These are phyloP conservation scores for Viridothelium virens DNA, from an alignment of 495 filamentous ascomycete genomes.

Conservation along the genomic window DNA sequence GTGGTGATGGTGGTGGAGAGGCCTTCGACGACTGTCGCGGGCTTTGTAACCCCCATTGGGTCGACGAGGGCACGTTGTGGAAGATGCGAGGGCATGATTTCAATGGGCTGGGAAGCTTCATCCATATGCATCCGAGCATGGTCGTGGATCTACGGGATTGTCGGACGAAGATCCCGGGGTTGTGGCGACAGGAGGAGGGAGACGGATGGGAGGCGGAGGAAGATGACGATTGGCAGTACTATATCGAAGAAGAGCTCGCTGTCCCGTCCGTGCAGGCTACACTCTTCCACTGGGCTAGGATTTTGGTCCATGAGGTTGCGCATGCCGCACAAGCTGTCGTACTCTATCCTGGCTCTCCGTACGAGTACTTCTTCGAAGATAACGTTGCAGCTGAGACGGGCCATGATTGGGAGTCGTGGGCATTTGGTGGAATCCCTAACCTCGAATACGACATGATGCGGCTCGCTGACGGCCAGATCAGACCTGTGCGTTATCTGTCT, in stretches of 20 bases:
- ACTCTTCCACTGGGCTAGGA: background rate
- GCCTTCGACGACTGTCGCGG: too few species aligned
- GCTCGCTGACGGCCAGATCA: background rate
- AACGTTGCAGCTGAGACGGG: background rate
- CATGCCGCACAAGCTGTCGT: background rate
- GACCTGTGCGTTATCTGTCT: background rate
- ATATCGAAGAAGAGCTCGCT: background rate
- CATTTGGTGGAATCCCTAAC: background rate
- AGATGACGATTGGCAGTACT: background rate
- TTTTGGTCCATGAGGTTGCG: background rate
- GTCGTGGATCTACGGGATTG: background rate
- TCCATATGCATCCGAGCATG: background rate
- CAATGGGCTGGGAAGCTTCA: background rate
- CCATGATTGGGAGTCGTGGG: conserved; percentile 5
- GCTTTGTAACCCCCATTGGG: background rate
- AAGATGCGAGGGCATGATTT: background rate
- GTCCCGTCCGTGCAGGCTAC: background rate
- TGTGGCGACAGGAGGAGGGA: too few species aligned
- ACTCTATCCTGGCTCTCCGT: background rate
- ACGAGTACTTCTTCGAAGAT: background rate
- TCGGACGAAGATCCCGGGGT: background rate
- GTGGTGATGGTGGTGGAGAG: too few species aligned
- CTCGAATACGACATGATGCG: background rate
- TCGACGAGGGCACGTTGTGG: background rate
- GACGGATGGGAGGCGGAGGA: background rate